Conservation (phyloP, 495 filamentous ascomycete species). For the Penicillium turbatum region DNA sequence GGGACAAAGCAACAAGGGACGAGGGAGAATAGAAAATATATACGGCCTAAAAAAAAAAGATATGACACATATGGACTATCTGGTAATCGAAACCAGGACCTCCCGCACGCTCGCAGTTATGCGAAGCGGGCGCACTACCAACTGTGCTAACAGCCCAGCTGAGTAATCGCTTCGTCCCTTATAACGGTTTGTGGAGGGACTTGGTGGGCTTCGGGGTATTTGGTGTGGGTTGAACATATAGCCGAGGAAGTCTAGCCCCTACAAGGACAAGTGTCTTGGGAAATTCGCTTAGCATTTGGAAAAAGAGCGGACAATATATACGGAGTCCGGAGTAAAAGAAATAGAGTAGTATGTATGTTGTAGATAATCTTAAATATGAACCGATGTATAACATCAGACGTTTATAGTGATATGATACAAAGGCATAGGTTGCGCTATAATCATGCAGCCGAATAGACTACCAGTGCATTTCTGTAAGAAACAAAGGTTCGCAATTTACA, state of each 20-base stretch:
- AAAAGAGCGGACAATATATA: too few relatives aligned
- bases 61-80: slow-evolving; percentile 15
- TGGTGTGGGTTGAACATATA: slow-evolving; percentile 7
- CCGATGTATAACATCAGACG: not conserved
- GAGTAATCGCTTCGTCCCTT: not conserved
- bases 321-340: not conserved
- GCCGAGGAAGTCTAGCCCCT: not conserved
- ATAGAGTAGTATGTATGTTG: not conserved
- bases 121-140: slow-evolving; percentile 25
- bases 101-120: slow-evolving; percentile 12
- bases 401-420: slow-evolving; percentile 2
- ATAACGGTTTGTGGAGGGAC: not conserved
- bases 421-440: not conserved
- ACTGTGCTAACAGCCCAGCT: slow-evolving; percentile 23
- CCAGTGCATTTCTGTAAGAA: slow-evolving; percentile 31
- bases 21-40: not conserved
- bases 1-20: not conserved
- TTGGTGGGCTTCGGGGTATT: not conserved
- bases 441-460: slow-evolving; percentile 19
- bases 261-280: slow-evolving; percentile 1
- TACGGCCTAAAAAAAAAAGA: not conserved
- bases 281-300: not conserved
- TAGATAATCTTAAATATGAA: not conserved
- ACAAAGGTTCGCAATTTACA: slow-evolving; percentile 45
- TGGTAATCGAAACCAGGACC: slow-evolving; percentile 28